phyloP scores from a whole-genome alignment of 2,329 filamentous ascomycete species.

The Bertia moriformis region DNA sequence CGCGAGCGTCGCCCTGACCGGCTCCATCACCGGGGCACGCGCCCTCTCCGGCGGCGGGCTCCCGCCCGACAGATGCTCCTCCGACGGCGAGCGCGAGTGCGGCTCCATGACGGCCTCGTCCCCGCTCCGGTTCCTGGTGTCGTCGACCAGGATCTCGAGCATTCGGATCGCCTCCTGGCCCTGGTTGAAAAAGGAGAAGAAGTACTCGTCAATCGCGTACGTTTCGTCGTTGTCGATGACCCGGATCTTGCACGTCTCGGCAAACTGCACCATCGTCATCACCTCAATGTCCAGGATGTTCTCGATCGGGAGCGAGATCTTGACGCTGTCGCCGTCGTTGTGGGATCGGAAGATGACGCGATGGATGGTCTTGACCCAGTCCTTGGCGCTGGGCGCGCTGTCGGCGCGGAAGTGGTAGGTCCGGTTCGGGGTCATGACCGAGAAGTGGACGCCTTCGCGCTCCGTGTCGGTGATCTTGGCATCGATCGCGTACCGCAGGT shows the following conservation, averaged over 20 bases:
- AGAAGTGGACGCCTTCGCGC: conserved; percentile 67
- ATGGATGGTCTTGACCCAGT: conserved; percentile 90
- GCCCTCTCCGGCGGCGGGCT: conserved; percentile 17
- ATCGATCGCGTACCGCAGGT: conserved; percentile 80
- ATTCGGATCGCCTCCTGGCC: conserved; percentile 73
- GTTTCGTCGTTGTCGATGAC: conserved; percentile 90
- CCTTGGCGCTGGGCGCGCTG: conserved; percentile 72
- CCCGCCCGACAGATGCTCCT: background rate
- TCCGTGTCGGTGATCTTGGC: conserved; percentile 66
- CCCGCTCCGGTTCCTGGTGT: conserved; percentile 20
- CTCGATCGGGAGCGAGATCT: conserved; percentile 77
- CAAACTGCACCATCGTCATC: conserved; percentile 77
- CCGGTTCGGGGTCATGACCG: conserved; percentile 67
- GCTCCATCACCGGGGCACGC: conserved; percentile 32
- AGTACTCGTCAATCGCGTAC: conserved; percentile 94
- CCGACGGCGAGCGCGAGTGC: conserved; percentile 1
- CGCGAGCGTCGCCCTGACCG: conserved; percentile 45
- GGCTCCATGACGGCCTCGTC: conserved; percentile 5
- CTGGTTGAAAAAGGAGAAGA: conserved; percentile 86
- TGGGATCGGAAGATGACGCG: conserved; percentile 90
- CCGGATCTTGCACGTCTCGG: conserved; percentile 83
- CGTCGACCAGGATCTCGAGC: conserved; percentile 58
- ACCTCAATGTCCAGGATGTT: conserved; percentile 90
- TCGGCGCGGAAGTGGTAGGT: conserved; percentile 84
- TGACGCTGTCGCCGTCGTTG: conserved; percentile 93